These are phyloP conservation scores for Schoenoplectus triqueter DNA, from an alignment of 202 grass and related monocot genomes.

Conservation along the genomic window DNA sequence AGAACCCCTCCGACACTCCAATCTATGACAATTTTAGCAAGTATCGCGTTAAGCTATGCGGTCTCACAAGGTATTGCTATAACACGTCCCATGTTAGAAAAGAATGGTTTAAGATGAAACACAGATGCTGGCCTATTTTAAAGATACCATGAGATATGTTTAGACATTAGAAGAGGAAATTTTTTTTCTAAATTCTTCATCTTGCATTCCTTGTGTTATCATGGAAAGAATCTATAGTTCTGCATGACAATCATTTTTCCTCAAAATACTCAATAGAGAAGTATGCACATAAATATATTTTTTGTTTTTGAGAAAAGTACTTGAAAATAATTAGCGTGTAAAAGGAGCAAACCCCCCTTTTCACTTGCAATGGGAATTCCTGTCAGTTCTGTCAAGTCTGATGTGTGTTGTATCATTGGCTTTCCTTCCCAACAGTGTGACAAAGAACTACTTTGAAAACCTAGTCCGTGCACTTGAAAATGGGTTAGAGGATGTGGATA, in stretches of 20 bases:
- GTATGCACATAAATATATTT: not conserved
- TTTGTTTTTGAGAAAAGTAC: not conserved
- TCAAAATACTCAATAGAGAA: not conserved
- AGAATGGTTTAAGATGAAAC: not conserved
- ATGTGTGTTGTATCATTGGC: slow-evolving; percentile 25
- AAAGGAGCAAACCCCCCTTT: not conserved
- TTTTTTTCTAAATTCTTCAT: not conserved
- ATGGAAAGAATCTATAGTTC: slow-evolving; percentile 14
- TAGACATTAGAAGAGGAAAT: not conserved
- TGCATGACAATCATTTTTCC: not conserved
- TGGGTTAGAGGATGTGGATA: slow-evolving; percentile 69
- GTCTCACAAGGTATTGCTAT: slow-evolving; percentile 71
- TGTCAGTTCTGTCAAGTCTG: not conserved
- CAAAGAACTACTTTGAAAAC: slow-evolving; percentile 94
- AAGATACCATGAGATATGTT: not conserved
- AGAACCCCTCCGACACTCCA: slow-evolving; percentile 28
- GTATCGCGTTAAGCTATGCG: slow-evolving; percentile 72
- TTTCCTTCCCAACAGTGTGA: slow-evolving; percentile 57
- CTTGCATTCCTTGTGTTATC: not conserved
- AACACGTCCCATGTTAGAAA: not conserved
- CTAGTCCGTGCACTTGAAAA: slow-evolving; percentile 84
- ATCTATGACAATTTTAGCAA: slow-evolving; percentile 51
- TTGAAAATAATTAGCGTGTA: not conserved
- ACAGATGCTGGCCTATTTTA: not conserved
- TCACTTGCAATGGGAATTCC: not conserved